Evolutionary conservation across 768 basidiomycete genomes (phyloP), one percentile per base, ranked within the genome.

Genomic region (Boletus edulis): DNA sequence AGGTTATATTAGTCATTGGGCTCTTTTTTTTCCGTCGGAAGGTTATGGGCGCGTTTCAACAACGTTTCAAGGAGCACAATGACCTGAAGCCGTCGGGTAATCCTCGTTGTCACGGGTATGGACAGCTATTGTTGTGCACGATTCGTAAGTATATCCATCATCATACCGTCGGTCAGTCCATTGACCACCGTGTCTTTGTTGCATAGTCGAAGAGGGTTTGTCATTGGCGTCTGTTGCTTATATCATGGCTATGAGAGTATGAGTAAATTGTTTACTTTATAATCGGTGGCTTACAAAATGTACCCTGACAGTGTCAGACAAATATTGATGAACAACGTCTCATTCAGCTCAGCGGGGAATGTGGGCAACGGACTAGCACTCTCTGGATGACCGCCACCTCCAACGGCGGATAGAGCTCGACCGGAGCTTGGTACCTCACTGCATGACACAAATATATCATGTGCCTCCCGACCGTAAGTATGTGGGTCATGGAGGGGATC

Each of bases 361-460:
- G 34, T 38, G 45, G 41, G 41, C 46, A 43, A 34, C 12, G 49
- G 32, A 29, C 29, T 29, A 29, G 29, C 29, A 29, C 29, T 29
- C 29, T 29, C 29, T 2, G 29, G 29, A 24, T 24, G 24, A 24
- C 24, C 24, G 24, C 27, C 27, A 27, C 27, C 40, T 29, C 41
- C n/a, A 17, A 24, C 14, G 10, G 14, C 35, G n/a, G 18, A 27
- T 37, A 11, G 29, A 9, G 7, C 29, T 1, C 29, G 29, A 29
- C 24, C 44, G 27, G 49, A 34, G 46, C 40, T 51, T 34, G 20
- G 32, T 40, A 12, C 49, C 29, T 29, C 29, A 9, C 59, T 50
- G 35, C 22, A 20, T 31, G 44, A 53, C 44, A 39, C 64, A 59
- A 27, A 43, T 48, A 38, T 39, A 51, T 54, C 56, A 51, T 56